phyloP scores from a whole-genome alignment of 2,329 filamentous ascomycete species.

The Drechslerella coelobrocha region DNA sequence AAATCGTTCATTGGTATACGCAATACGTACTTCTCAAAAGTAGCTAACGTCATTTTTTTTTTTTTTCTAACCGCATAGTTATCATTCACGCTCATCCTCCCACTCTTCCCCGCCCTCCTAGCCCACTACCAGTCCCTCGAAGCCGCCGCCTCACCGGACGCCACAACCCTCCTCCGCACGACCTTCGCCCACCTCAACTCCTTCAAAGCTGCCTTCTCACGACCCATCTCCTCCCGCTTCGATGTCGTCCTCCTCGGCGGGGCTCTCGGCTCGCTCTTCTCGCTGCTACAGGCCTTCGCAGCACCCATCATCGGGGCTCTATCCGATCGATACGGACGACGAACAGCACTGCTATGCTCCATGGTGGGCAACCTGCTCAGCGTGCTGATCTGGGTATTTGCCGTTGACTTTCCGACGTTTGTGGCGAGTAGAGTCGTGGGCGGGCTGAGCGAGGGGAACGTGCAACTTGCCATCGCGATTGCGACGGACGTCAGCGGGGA shows the following conservation, averaged over 20 bases:
- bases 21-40: no score
- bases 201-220: conserved; percentile 92
- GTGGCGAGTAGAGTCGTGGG: conserved; percentile 91
- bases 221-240: conserved; percentile 93
- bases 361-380: conserved; percentile 94
- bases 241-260: conserved; percentile 95
- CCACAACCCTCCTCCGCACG: conserved; percentile 69
- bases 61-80: conserved; percentile 66
- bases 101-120: conserved; percentile 91
- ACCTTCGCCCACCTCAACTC: conserved; percentile 84
- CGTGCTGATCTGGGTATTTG: conserved; percentile 91
- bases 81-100: conserved; percentile 97
- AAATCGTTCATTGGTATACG: no score
- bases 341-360: conserved; percentile 83
- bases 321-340: conserved; percentile 80
- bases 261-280: conserved; percentile 91
- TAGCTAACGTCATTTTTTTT: neutral
- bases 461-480: conserved; percentile 94
- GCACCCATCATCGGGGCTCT: conserved; percentile 88
- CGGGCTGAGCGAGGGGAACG: conserved; percentile 93
- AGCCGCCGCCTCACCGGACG: conserved; percentile 22
- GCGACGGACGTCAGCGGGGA: conserved; percentile 94
- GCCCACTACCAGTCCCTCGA: conserved; percentile 79
- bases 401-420: conserved; percentile 94
- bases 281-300: conserved; percentile 86